These are phyloP conservation scores for Leishmania amazonensis DNA, from an alignment of 208 protist genomes.

Conservation along the genomic window DNA sequence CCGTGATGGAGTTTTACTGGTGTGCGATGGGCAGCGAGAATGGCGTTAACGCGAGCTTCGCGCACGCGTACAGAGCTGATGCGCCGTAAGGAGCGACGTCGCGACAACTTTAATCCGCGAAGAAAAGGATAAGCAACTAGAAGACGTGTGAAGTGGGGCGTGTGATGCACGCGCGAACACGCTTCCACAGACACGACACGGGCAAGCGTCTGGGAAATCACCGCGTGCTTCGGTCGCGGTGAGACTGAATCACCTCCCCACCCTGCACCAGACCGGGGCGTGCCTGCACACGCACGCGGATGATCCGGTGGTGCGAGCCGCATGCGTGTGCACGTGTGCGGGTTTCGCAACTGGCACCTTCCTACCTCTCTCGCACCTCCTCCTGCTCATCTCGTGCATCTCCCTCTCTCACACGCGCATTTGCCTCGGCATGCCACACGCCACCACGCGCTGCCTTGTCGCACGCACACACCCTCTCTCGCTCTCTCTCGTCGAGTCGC, in stretches of 20 bases:
- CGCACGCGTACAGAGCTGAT: neutral
- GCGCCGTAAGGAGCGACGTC: neutral
- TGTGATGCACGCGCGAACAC: neutral
- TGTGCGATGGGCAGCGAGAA: neutral
- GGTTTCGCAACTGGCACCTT: neutral
- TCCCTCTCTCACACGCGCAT: neutral
- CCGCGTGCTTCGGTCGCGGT: neutral
- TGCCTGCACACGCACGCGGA: neutral
- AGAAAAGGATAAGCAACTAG: neutral
- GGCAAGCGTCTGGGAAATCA: neutral
- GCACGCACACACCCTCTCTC: neutral
- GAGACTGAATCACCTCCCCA: neutral
- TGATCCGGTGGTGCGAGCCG: neutral
- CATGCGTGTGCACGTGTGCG: constrained; percentile 1
- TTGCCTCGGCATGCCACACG: neutral
- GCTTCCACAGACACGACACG: neutral
- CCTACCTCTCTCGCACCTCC: neutral
- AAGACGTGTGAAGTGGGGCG: neutral
- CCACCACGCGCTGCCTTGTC: neutral
- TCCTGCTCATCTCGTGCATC: neutral
- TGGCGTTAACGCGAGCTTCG: neutral
- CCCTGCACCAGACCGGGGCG: neutral
- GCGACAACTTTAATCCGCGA: neutral
- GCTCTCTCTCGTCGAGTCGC: neutral
- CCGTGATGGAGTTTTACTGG: neutral